Percentiles rank a stretch among this genome's conserved stretches.
phyloP scores from a whole-genome alignment of 345 rosid genomes.

The Kandelia obovata region DNA sequence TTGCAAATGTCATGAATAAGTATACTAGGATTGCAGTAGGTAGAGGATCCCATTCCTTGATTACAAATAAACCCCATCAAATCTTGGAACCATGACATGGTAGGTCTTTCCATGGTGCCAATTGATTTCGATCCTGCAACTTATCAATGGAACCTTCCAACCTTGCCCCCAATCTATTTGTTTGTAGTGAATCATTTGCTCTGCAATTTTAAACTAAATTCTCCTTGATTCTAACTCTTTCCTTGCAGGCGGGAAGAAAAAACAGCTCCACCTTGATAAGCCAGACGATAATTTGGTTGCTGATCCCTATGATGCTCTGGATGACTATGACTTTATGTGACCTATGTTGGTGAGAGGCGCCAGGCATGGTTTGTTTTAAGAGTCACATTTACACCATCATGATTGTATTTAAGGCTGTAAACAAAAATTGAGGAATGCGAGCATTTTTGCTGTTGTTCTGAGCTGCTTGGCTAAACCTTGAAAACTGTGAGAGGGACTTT shows the following conservation, averaged over 20 bases:
- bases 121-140: too few species aligned
- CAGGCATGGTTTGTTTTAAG: constrained; percentile 1
- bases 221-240: not conserved
- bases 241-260: constrained; percentile 64
- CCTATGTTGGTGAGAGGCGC: constrained; percentile 3
- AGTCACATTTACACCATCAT: constrained; percentile 4
- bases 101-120: too few species aligned
- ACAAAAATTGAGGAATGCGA: constrained; percentile 1
- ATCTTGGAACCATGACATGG: too few species aligned
- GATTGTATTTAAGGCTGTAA: constrained; percentile 5
- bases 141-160: too few species aligned
- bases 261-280: constrained; percentile 74
- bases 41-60: too few species aligned
- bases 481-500: not conserved
- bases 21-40: too few species aligned
- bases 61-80: too few species aligned
- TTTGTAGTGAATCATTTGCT: too few species aligned
- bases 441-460: not conserved
- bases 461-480: not conserved
- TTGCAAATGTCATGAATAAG: too few species aligned
- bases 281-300: constrained; percentile 65
- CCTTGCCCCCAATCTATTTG: not conserved
- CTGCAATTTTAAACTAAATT: not conserved
- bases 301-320: constrained; percentile 49
- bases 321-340: constrained; percentile 91